These are phyloP conservation scores for Vishniacozyma victoriae DNA, from an alignment of 768 basidiomycete species.

Conservation along the genomic window DNA sequence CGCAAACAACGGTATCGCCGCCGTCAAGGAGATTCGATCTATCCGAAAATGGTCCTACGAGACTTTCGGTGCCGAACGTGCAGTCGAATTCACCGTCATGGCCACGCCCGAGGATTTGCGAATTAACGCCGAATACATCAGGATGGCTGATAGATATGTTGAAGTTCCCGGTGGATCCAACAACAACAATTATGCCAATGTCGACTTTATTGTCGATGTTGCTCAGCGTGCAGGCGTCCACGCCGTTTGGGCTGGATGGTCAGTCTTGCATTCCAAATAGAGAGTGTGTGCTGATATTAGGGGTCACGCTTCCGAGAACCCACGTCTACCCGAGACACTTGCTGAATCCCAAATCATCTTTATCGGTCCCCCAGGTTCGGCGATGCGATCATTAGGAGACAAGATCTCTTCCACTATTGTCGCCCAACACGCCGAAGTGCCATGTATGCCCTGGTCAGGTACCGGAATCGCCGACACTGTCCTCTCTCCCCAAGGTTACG, in stretches of 20 bases:
- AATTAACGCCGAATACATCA: conserved; percentile 98
- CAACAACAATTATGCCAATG: conserved; percentile 99
- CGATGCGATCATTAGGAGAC: conserved; percentile 98
- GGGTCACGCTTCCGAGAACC: conserved; percentile 98
- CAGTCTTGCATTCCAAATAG: conserved; percentile 19
- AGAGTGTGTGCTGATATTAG: too few relatives aligned
- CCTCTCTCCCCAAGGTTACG: conserved; percentile 78
- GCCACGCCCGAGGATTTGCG: conserved; percentile 92
- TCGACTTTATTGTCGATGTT: conserved; percentile 96
- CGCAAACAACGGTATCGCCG: conserved; percentile 98
- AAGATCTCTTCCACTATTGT: conserved; percentile 99
- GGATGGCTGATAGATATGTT: conserved; percentile 98
- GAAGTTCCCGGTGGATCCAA: conserved; percentile 98
- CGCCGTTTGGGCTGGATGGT: conserved; percentile 99
- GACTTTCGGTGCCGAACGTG: conserved; percentile 92
- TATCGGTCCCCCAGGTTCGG: conserved; percentile 96
- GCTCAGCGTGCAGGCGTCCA: conserved; percentile 96
- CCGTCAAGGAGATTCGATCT: conserved; percentile 98
- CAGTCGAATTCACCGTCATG: conserved; percentile 98
- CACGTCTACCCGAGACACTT: conserved; percentile 87
- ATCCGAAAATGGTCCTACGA: conserved; percentile 99
- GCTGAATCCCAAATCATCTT: conserved; percentile 93
- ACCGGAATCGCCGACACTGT: conserved; percentile 83
- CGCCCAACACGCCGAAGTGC: conserved; percentile 90
- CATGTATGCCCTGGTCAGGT: conserved; percentile 99